phyloP scores from a whole-genome alignment of 345 rosid species.

The Eucalyptus curtisii region DNA sequence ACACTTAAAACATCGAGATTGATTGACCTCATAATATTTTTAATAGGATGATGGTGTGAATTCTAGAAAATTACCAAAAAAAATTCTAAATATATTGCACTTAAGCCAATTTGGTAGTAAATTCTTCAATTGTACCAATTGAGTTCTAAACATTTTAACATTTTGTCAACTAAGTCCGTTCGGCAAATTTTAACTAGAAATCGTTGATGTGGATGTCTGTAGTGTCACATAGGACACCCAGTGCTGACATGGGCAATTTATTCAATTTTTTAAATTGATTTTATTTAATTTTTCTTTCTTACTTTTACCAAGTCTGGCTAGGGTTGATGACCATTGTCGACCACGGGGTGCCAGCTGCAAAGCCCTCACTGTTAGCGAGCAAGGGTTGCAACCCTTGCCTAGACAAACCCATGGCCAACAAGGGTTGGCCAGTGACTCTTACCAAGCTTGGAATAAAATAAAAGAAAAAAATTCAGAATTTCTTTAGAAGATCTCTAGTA shows the following conservation, averaged over 20 bases:
- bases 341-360: rapidly evolving
- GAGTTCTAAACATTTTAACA: no score
- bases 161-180: rapidly evolving
- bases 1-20: background rate
- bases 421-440: no score
- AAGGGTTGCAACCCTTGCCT: no score
- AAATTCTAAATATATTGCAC: background rate
- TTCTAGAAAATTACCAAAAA: background rate
- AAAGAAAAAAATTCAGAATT: no score
- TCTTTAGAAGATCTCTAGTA: background rate
- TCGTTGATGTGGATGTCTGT: rapidly evolving
- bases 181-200: rapidly evolving
- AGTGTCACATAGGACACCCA: no score
- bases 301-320: no score
- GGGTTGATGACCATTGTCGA: rapidly evolving
- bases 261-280: background rate
- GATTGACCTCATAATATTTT: background rate
- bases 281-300: background rate
- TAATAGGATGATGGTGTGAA: background rate
- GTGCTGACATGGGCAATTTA: background rate
- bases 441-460: no score
- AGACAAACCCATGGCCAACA: no score
- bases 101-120: no score
- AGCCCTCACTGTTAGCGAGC: no score
- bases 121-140: no score